Percentiles rank a stretch among this genome's conserved stretches.
Conservation (phyloP, 805 yeast genomes). For the Grigorovia humatica region DNA sequence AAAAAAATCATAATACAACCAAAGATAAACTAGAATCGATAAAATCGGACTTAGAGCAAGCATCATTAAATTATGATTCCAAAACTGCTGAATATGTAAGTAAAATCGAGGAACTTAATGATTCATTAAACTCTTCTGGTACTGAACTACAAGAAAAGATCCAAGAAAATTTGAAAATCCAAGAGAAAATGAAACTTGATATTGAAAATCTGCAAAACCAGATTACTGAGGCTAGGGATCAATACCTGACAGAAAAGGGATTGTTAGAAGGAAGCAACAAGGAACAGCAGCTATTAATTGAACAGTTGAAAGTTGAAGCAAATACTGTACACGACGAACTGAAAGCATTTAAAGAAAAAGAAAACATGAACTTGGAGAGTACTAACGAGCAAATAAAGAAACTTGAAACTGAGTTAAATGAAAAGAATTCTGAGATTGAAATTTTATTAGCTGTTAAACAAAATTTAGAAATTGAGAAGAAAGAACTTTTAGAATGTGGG, state of each 20-base stretch:
- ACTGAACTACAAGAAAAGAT: neutral
- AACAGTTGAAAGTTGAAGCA: neutral
- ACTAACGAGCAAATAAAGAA: neutral
- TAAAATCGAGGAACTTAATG: conserved; percentile 5
- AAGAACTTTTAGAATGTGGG: neutral
- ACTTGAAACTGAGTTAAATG: neutral
- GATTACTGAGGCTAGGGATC: conserved; percentile 1
- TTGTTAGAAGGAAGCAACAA: neutral
- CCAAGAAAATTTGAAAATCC: neutral
- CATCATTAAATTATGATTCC: conserved; percentile 1
- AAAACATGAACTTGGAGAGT: neutral
- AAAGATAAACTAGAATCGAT: neutral
- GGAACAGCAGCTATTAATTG: neutral
- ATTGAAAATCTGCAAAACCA: conserved; percentile 2
- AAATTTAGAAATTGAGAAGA: neutral
- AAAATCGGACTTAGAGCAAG: conserved; percentile 1
- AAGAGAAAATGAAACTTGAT: conserved; percentile 1
- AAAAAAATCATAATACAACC: neutral
- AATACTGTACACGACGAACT: neutral
- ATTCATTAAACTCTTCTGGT: conserved; percentile 1
- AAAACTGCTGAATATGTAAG: conserved; percentile 3
- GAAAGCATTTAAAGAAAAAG: neutral
- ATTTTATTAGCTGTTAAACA: neutral
- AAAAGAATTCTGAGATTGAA: neutral
- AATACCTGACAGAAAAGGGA: conserved; percentile 1